Conservation (phyloP, 306 rosid genomes). For the Arachis hypogaea region DNA sequence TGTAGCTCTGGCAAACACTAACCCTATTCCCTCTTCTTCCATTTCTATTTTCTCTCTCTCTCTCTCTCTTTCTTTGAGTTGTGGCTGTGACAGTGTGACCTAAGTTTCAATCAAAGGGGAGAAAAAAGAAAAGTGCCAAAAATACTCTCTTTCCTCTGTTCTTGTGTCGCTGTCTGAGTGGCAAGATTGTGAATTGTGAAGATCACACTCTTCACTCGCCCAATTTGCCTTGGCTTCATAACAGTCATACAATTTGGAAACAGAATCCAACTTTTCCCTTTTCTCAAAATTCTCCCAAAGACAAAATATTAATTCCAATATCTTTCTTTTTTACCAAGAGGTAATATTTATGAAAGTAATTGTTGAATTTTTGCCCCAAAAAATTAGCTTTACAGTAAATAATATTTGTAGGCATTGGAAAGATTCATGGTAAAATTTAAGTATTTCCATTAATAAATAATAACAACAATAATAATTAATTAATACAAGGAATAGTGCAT, state of each 20-base stretch:
- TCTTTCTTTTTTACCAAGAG: no score
- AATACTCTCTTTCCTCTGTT: not conserved
- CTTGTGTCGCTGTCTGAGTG: not conserved
- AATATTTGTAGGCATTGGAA: no score
- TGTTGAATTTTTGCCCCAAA: no score
- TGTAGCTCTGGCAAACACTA: conserved; percentile 87
- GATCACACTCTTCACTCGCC: not conserved
- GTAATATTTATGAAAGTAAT: no score
- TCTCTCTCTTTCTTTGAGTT: not conserved
- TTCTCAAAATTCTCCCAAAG: not conserved
- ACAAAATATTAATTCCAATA: not conserved
- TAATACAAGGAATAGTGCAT: not conserved
- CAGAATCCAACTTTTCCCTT: not conserved
- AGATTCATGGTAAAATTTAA: no score
- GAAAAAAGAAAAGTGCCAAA: conserved; percentile 42
- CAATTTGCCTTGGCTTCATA: not conserved
- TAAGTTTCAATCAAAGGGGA: not conserved
- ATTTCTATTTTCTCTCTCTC: conserved; percentile 30
- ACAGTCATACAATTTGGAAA: not conserved
- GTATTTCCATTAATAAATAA: no score
- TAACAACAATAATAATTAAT: no score
- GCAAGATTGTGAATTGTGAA: conserved; percentile 7
- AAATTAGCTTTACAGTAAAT: no score
- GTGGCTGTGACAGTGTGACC: conserved; percentile 16
- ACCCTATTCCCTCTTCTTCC: conserved; percentile 88